Base-by-base conservation (phyloP, 148 eudicot genomes). In the Mesembryanthemum crystallinum region DNA sequence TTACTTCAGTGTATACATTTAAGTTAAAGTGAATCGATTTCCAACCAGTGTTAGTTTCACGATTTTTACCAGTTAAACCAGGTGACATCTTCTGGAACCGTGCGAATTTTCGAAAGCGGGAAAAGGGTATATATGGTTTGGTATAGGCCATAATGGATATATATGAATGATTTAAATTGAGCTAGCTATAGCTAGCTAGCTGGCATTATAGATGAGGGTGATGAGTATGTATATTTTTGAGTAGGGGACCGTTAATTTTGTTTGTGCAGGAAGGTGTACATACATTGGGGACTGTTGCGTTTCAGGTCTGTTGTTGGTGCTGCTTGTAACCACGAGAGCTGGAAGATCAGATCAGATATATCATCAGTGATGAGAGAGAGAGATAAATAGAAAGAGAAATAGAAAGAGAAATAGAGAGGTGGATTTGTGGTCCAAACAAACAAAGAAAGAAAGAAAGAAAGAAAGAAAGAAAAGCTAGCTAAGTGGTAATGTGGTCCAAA, bases 401-500 rank as follows among this genome's bases (percentile, higher is more conserved):
- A 23, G 33, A 21, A 11, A 61, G 7, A 42, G 62, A 35, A 23
- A 23, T 8, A 23, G 55, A 27, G 73, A 54, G 39, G 82, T 82
- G 85, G 73, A 57, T 21, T 59, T 72, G 85, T 79, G 85, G 85
- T 79, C 85, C 82, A n/a, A n/a, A n/a, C n/a, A n/a, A 67, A 67
- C 29, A 72, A 45, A 0, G 21, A 33, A 24, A 63, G 32, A n/a
- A n/a, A 6, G 4, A 35, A 67, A 67, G 29, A 72, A 45, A 0
- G n/a, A 35, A 25, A 64, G 33, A 3, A 2, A 23, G 20, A 7
- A 23, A 54, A 49, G 70, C 51, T 68, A 33, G 23, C 42, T 51
- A 20, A 78, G 70, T 83, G 85, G 27, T 79, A 79, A 67, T 52
- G 85, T 83, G 85, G 85, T 83, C 85, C 85, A 70, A 73, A 15